A percentile compares a stretch with the other conserved stretches of the same genome.
phyloP scores from a whole-genome alignment of 192 early-diverging fungal genomes.

The Gonapodya sp. region DNA sequence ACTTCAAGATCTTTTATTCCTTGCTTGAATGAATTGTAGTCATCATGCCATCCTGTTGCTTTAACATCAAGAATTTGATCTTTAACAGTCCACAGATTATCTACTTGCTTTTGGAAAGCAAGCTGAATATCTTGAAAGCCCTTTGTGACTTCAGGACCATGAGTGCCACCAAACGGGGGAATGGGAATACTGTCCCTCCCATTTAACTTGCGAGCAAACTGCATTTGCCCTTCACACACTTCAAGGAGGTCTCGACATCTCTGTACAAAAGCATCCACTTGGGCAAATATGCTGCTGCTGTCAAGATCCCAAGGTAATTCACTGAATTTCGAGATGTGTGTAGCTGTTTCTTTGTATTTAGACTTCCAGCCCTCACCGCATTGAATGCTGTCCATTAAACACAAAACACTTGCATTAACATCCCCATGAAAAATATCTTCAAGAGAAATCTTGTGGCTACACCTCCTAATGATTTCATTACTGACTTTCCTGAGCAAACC shows the following conservation, averaged over 20 bases:
- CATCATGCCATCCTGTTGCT: conserved; percentile 55
- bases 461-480: conserved; percentile 53
- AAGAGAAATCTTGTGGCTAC: conserved; percentile 46
- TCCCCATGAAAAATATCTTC: conserved; percentile 60
- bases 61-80: conserved; percentile 54
- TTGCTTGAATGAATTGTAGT: conserved; percentile 58
- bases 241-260: conserved; percentile 43
- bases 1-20: conserved; percentile 58
- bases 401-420: conserved; percentile 38
- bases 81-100: conserved; percentile 42
- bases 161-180: conserved; percentile 46
- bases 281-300: conserved; percentile 56
- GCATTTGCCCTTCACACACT: conserved; percentile 57
- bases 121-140: conserved; percentile 52
- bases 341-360: conserved; percentile 37
- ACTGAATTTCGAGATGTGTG: conserved; percentile 37
- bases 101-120: conserved; percentile 45
- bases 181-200: conserved; percentile 48
- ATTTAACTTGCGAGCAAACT: conserved; percentile 47
- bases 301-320: conserved; percentile 50
- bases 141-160: conserved; percentile 45
- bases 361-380: conserved; percentile 53
- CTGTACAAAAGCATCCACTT: conserved; percentile 58
- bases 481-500: conserved; percentile 47
- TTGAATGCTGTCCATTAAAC: conserved; percentile 47